Percentiles rank a stretch among this genome's conserved stretches.
phyloP scores from a whole-genome alignment of 768 basidiomycete genomes.

The Trametes maxima region DNA sequence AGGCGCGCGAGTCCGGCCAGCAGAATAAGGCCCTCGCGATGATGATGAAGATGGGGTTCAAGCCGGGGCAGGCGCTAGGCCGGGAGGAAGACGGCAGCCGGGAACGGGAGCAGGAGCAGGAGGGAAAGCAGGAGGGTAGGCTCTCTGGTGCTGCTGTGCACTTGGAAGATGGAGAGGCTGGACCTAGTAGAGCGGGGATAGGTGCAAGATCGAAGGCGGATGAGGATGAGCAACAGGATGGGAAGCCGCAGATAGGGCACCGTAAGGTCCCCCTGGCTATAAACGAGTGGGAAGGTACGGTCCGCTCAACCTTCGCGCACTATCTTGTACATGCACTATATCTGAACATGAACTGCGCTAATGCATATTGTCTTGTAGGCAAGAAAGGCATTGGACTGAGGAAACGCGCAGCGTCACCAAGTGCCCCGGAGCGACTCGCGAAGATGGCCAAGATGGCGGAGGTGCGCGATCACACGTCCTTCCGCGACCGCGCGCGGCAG shows the following conservation, averaged over 20 bases:
- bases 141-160: neutral
- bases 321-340: neutral
- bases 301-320: neutral
- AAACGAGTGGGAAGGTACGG: conserved; percentile 81
- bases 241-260: conserved; percentile 36
- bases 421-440: conserved; percentile 60
- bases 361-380: conserved; percentile 44
- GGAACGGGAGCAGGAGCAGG: conserved; percentile 15
- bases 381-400: conserved; percentile 74
- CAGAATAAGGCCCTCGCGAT: conserved; percentile 82
- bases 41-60: conserved; percentile 96
- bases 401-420: conserved; percentile 71
- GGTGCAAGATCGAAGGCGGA: conserved; percentile 7
- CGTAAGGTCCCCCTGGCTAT: conserved; percentile 71
- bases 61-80: conserved; percentile 79
- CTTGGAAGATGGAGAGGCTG: conserved; percentile 7
- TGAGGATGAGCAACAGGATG: conserved; percentile 9
- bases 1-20: conserved; percentile 46
- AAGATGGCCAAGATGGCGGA: conserved; percentile 74
- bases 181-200: conserved; percentile 16
- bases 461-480: conserved; percentile 54
- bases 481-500: conserved; percentile 67
- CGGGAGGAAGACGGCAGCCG: conserved; percentile 34
- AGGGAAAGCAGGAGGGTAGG: neutral
- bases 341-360: neutral